Percentiles rank a stretch among this genome's conserved stretches.
Conservation (phyloP, 2,329 filamentous ascomycete genomes). For the Cadophora gregata region DNA sequence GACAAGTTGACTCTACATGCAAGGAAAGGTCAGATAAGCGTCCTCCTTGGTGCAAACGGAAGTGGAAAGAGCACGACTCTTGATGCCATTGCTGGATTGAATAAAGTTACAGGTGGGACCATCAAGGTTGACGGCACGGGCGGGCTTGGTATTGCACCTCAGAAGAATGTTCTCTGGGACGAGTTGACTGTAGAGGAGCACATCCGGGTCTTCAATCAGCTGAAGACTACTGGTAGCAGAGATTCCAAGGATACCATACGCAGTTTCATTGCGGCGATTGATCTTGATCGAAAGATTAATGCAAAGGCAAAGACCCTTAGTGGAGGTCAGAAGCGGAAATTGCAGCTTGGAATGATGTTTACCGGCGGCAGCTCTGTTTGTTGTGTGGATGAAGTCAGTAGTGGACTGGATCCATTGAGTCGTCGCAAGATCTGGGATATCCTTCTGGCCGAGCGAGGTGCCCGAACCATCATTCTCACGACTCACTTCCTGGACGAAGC, state of each 20-base stretch:
- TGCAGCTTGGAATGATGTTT: constrained; percentile 94
- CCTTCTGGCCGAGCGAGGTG: constrained; percentile 80
- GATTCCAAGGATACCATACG: constrained; percentile 65
- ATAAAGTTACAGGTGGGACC: constrained; percentile 74
- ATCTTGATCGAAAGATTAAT: constrained; percentile 75
- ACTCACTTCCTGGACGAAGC: constrained; percentile 96
- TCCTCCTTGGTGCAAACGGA: constrained; percentile 86
- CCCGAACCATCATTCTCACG: constrained; percentile 83
- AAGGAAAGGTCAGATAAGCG: constrained; percentile 80
- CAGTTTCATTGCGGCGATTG: constrained; percentile 71
- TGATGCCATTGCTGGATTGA: constrained; percentile 84
- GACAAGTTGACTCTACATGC: constrained; percentile 74
- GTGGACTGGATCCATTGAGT: constrained; percentile 84
- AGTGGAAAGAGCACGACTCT: constrained; percentile 90
- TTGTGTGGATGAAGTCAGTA: constrained; percentile 90
- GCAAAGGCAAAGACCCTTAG: constrained; percentile 80
- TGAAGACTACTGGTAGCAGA: constrained; percentile 69
- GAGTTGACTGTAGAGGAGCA: constrained; percentile 87
- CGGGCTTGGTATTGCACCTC: constrained; percentile 85
- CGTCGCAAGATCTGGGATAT: constrained; percentile 95
- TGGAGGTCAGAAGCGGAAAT: constrained; percentile 89
- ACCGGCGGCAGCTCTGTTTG: constrained; percentile 88
- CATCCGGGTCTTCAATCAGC: constrained; percentile 79
- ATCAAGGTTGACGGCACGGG: constrained; percentile 81
- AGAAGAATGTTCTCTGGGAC: constrained; percentile 95